Percentiles rank a stretch among this genome's conserved stretches.
These are phyloP conservation scores for Syzygium grande DNA, from an alignment of 345 rosid genomes.

Conservation along the genomic window DNA sequence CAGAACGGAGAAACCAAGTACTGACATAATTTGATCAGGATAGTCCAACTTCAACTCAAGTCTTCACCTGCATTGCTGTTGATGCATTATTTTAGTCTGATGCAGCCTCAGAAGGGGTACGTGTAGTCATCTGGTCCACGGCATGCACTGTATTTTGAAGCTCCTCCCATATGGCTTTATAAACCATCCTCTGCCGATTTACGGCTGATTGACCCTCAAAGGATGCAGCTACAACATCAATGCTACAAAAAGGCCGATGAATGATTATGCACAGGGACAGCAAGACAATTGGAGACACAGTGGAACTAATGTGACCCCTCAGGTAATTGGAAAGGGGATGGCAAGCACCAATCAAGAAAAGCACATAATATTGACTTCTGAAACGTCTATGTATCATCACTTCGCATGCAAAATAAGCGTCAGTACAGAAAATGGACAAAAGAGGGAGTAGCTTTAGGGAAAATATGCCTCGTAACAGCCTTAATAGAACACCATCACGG, in stretches of 20 bases:
- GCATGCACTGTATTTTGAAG: constrained; percentile 93
- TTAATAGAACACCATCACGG: neutral
- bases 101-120: constrained; percentile 50
- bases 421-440: neutral
- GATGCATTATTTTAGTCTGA: neutral
- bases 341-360: neutral
- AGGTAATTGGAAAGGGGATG: neutral
- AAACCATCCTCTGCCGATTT: constrained; percentile 96
- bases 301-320: neutral
- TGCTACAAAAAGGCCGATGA: constrained; percentile 35
- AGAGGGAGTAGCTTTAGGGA: neutral
- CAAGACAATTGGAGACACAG: neutral
- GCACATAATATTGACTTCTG: neutral
- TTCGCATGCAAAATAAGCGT: neutral
- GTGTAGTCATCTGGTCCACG: constrained; percentile 91
- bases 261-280: neutral
- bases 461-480: neutral
- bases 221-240: constrained; percentile 68
- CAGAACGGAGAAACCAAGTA: neutral
- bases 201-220: constrained; percentile 87
- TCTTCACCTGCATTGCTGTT: constrained; percentile 1
- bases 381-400: neutral
- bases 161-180: constrained; percentile 98
- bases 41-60: neutral
- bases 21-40: neutral